Evolutionary conservation across 169 alveolate genomes (phyloP).

Genomic region (Miamiensis avidus): DNA sequence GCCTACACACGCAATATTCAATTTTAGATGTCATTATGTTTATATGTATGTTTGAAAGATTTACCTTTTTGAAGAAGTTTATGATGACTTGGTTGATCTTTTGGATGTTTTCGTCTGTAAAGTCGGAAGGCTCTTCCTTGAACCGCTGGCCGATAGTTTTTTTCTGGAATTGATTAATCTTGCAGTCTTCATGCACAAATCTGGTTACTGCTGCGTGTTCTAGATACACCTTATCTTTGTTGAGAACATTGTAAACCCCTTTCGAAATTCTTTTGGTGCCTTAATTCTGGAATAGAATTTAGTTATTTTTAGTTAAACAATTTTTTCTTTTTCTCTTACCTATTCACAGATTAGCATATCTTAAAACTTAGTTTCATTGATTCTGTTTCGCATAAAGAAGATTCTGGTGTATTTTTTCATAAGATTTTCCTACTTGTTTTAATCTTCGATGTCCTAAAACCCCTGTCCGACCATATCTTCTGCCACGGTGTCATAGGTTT

Average conservation of each 20-base stretch:
- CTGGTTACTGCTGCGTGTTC: not conserved
- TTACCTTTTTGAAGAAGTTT: not conserved
- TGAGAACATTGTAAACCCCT: not conserved
- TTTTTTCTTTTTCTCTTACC: not conserved
- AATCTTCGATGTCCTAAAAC: slow-evolving; percentile 20
- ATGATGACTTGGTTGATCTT: not conserved
- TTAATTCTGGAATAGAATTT: not conserved
- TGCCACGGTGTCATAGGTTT: slow-evolving; percentile 9
- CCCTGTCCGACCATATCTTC: slow-evolving; percentile 23
- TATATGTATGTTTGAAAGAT: too few species aligned
- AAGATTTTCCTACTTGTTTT: not conserved
- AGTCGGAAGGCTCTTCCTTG: not conserved
- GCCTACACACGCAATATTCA: not conserved
- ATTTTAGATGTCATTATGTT: too few species aligned
- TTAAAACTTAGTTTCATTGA: not conserved
- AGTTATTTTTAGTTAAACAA: too few species aligned
- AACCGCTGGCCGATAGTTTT: not conserved
- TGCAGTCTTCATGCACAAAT: not conserved
- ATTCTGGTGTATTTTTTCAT: slow-evolving; percentile 6
- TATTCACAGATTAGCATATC: not conserved
- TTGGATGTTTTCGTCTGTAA: not conserved
- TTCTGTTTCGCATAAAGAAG: slow-evolving; percentile 22
- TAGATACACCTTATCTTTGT: not conserved
- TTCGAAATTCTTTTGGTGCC: not conserved
- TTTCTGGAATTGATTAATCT: too few species aligned